These are phyloP conservation scores for Dioscorea zingiberensis DNA, from an alignment of 106 monocot species.

Conservation along the genomic window DNA sequence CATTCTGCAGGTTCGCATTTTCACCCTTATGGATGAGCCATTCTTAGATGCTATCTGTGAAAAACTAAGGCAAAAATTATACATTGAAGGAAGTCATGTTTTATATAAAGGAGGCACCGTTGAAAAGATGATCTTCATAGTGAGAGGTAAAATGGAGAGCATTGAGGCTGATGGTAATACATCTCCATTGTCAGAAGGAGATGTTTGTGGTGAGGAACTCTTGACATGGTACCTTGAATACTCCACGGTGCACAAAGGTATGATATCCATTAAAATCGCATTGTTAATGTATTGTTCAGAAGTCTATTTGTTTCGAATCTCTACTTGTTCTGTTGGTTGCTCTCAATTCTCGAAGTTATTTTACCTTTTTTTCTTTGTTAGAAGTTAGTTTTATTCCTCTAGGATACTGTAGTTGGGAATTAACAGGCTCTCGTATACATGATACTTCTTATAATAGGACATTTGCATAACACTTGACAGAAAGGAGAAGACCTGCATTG, in stretches of 20 bases:
- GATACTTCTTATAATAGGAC: no score
- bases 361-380: no score
- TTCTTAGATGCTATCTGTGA: constrained; percentile 68
- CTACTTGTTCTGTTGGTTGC: no score
- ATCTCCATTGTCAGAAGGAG: constrained; percentile 64
- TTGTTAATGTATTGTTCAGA: neutral
- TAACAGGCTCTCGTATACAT: no score
- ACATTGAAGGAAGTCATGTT: constrained; percentile 63
- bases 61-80: constrained; percentile 67
- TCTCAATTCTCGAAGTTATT: no score
- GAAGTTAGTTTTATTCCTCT: no score
- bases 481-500: no score
- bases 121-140: constrained; percentile 92
- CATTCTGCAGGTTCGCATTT: constrained; percentile 59
- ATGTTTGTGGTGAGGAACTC: constrained; percentile 95
- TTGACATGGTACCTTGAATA: constrained; percentile 86
- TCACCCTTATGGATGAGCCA: constrained; percentile 70
- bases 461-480: no score
- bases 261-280: neutral
- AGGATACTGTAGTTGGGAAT: no score
- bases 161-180: constrained; percentile 56
- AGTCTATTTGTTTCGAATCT: neutral
- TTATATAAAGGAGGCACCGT: constrained; percentile 53
- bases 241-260: constrained; percentile 62
- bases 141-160: constrained; percentile 74